A percentile compares a stretch with the other conserved stretches of the same genome.
Evolutionary conservation across 2,329 filamentous ascomycete genomes (phyloP).

Genomic region (Aspergillus pseudoterreus): DNA sequence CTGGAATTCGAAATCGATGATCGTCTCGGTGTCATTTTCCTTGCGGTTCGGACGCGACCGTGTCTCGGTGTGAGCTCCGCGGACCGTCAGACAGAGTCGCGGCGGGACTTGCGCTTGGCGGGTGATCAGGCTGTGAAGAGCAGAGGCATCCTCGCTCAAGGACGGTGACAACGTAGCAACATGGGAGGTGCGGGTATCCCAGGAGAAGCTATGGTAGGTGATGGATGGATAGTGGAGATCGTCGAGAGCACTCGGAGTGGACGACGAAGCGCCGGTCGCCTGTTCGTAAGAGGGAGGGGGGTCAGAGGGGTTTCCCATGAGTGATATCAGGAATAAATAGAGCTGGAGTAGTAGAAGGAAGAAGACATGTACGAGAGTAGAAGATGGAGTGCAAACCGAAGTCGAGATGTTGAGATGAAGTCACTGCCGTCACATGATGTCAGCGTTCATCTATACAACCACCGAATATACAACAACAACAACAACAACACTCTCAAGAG

Average conservation of each 20-base stretch:
- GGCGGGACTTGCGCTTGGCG: constrained; percentile 42
- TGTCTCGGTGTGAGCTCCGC: constrained; percentile 52
- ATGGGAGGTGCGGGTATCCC: not conserved
- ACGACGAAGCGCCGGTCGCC: not conserved
- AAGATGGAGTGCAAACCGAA: too few species aligned
- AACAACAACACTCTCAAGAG: too few species aligned
- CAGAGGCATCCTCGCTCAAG: constrained; percentile 7
- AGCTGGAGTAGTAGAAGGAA: too few species aligned
- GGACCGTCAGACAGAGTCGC: constrained; percentile 51
- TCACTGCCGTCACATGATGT: too few species aligned
- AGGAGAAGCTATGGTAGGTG: constrained; percentile 7
- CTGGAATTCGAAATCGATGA: constrained; percentile 29
- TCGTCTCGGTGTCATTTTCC: constrained; percentile 19
- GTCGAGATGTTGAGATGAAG: too few species aligned
- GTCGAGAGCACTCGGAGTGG: not conserved
- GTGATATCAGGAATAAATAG: not conserved
- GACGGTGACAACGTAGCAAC: constrained; percentile 6
- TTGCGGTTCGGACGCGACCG: constrained; percentile 11
- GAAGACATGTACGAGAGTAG: too few species aligned
- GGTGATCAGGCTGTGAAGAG: constrained; percentile 44
- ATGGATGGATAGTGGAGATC: not conserved
- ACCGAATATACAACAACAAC: too few species aligned
- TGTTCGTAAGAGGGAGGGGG: constrained; percentile 2
- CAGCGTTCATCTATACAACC: too few species aligned
- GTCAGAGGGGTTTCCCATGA: not conserved